Evolutionary conservation across 495 filamentous ascomycete genomes (phyloP).

Genomic region (Podospora sp.): DNA sequence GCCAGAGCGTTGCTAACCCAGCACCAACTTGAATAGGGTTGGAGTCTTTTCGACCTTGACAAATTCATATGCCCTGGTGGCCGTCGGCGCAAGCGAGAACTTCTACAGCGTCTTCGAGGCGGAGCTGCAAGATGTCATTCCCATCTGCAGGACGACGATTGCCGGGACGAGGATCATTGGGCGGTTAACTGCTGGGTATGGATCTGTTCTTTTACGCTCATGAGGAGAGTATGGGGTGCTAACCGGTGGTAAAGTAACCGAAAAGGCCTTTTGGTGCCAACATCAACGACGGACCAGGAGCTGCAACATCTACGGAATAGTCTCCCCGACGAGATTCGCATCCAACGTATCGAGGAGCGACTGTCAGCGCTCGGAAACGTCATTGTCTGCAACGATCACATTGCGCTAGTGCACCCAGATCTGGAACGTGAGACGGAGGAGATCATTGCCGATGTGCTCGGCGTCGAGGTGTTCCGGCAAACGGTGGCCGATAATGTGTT

Average conservation of each 20-base stretch:
- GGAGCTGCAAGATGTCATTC: constrained; percentile 95
- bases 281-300: constrained; percentile 96
- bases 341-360: constrained; percentile 93
- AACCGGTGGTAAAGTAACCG: constrained; percentile 68
- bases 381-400: constrained; percentile 94
- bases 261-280: constrained; percentile 94
- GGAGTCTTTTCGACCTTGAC: constrained; percentile 96
- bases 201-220: constrained; percentile 9
- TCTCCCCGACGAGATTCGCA: constrained; percentile 85
- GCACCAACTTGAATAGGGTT: constrained; percentile 61
- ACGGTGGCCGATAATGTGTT: constrained; percentile 96
- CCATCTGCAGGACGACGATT: constrained; percentile 97
- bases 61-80: constrained; percentile 92
- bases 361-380: constrained; percentile 96
- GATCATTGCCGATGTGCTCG: constrained; percentile 93
- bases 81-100: constrained; percentile 93
- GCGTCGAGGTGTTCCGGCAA: constrained; percentile 97
- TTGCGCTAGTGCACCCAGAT: constrained; percentile 95
- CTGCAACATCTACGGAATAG: constrained; percentile 94
- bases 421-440: constrained; percentile 95
- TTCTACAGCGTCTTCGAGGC: constrained; percentile 98
- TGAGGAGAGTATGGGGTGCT: constrained; percentile 1
- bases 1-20: constrained; percentile 4
- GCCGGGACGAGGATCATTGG: constrained; percentile 95
- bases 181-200: constrained; percentile 90